Evolutionary conservation across 148 eudicot species (phyloP).

Genomic region (Simmondsia chinensis): DNA sequence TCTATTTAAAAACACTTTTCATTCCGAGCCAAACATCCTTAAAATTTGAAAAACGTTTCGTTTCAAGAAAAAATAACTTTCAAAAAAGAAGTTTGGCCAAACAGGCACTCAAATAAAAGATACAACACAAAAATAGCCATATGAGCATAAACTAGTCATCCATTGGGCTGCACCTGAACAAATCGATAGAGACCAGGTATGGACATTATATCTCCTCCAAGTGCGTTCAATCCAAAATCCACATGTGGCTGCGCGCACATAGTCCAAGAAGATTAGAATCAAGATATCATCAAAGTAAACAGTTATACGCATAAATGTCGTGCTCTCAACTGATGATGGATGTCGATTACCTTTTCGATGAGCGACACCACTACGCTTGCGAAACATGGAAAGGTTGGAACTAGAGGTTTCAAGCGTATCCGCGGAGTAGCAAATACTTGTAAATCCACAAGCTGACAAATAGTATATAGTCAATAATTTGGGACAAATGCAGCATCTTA

Average conservation of each 20-base stretch:
- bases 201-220: slow-evolving; percentile 91
- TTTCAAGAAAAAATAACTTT: too few species aligned
- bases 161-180: slow-evolving; percentile 92
- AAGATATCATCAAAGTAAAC: neutral
- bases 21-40: too few species aligned
- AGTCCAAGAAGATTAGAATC: neutral
- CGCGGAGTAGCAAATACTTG: slow-evolving; percentile 69
- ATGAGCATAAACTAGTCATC: too few species aligned
- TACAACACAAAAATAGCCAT: too few species aligned
- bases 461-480: slow-evolving; percentile 13
- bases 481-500: slow-evolving; percentile 1
- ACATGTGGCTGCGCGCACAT: slow-evolving; percentile 56
- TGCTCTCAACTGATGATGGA: neutral
- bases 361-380: slow-evolving; percentile 56
- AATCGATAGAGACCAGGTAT: slow-evolving; percentile 84
- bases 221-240: slow-evolving; percentile 73
- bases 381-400: slow-evolving; percentile 86
- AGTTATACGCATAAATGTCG: neutral
- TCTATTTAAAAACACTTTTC: slow-evolving; percentile 6
- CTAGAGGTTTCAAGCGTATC: slow-evolving; percentile 72
- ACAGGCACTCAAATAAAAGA: too few species aligned
- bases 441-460: slow-evolving; percentile 68
- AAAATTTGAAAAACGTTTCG: too few species aligned
- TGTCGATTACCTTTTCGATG: slow-evolving; percentile 50
- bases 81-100: too few species aligned